phyloP scores from a whole-genome alignment of 2,329 filamentous ascomycete species.

The Rhynchosporium graminicola region DNA sequence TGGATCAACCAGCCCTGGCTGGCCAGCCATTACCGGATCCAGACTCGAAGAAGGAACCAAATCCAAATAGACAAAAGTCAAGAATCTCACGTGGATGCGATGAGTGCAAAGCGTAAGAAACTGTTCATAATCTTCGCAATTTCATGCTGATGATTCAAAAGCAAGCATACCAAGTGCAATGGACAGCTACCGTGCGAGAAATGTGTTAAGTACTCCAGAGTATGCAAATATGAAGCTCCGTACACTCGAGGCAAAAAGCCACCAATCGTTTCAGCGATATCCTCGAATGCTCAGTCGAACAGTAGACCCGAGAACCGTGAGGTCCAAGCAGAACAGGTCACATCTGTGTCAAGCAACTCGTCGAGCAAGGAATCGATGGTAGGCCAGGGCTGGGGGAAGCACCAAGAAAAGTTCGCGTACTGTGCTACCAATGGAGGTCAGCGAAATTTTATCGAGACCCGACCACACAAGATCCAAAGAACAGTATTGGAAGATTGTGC shows the following conservation, averaged over 20 bases:
- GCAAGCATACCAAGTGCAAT: slow-evolving; percentile 23
- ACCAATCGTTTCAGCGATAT: slow-evolving; percentile 14
- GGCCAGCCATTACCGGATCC: neutral
- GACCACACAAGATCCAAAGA: neutral
- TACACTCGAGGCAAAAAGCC: slow-evolving; percentile 24
- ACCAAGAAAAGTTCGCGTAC: neutral
- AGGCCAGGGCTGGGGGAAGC: neutral
- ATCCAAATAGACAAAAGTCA: slow-evolving; percentile 19
- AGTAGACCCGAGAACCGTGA: neutral
- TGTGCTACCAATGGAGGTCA: neutral
- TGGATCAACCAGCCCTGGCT: neutral
- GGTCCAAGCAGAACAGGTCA: neutral
- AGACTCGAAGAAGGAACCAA: slow-evolving; percentile 9
- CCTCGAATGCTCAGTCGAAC: slow-evolving; percentile 6
- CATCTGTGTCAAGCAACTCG: neutral
- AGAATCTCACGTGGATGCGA: slow-evolving; percentile 24
- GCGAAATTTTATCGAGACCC: neutral
- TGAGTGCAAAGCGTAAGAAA: slow-evolving; percentile 19
- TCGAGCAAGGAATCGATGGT: neutral
- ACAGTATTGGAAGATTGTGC: neutral
- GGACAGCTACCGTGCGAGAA: slow-evolving; percentile 22
- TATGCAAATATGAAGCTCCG: slow-evolving; percentile 18
- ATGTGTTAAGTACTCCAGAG: slow-evolving; percentile 20
- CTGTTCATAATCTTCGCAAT: neutral
- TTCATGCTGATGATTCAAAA: slow-evolving; percentile 5